phyloP scores from a whole-genome alignment of 2,329 filamentous ascomycete species.

The Blastomyces parvus region DNA sequence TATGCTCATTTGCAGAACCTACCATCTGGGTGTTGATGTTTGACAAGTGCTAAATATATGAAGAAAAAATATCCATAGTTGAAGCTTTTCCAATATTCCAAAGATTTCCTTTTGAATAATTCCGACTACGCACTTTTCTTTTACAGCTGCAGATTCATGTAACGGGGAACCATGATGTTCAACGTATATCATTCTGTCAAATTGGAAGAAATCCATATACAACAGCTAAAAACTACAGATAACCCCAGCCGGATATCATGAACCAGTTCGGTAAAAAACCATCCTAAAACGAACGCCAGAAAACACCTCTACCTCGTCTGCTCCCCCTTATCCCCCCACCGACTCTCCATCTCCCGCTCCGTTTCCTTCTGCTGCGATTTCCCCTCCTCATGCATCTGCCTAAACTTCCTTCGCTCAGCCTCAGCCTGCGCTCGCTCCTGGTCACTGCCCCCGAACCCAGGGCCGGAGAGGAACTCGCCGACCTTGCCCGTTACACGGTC shows the following conservation, averaged over 20 bases:
- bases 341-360: constrained; percentile 70
- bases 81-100: too few species aligned
- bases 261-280: neutral
- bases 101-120: too few species aligned
- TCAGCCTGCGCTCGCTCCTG: constrained; percentile 43
- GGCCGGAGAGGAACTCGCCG: constrained; percentile 52
- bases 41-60: too few species aligned
- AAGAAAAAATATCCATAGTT: too few species aligned
- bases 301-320: neutral
- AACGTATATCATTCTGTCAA: neutral
- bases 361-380: constrained; percentile 78
- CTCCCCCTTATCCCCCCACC: constrained; percentile 10
- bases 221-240: neutral
- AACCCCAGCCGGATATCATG: neutral
- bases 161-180: too few species aligned
- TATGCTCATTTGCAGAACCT: too few species aligned
- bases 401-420: constrained; percentile 40
- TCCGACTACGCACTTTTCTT: too few species aligned
- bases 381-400: constrained; percentile 65
- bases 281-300: neutral
- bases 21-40: too few species aligned
- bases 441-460: constrained; percentile 63
- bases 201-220: neutral
- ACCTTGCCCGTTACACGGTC: constrained; percentile 62
- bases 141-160: too few species aligned